A percentile compares a stretch with the other conserved stretches of the same genome.
These are phyloP conservation scores for Yueomyces sp. DNA, from an alignment of 805 yeast species.

Conservation along the genomic window DNA sequence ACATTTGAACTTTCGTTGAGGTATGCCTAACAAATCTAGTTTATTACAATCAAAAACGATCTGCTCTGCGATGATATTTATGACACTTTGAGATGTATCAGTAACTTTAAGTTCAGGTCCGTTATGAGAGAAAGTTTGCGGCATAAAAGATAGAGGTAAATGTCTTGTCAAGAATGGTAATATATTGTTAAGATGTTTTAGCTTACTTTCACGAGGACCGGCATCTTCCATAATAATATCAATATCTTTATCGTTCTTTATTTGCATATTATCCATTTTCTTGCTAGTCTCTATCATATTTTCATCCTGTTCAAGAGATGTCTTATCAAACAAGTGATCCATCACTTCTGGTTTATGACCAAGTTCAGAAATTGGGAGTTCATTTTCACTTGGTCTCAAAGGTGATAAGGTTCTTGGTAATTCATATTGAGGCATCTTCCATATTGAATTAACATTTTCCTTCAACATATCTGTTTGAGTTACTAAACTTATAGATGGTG, in stretches of 20 bases:
- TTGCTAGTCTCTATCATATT: background rate
- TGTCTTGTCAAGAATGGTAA: conserved; percentile 56
- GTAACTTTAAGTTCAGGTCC: conserved; percentile 12
- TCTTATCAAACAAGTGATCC: background rate
- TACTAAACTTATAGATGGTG: background rate
- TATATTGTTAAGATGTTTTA: conserved; percentile 1
- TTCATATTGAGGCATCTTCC: conserved; percentile 15
- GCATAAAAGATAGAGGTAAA: conserved; percentile 50
- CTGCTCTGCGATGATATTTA: conserved; percentile 19
- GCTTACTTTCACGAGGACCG: background rate
- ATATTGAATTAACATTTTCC: conserved; percentile 15
- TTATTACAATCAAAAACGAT: conserved; percentile 29
- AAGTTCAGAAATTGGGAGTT: background rate
- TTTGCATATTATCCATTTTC: background rate
- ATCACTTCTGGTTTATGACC: no score
- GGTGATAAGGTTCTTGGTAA: conserved; percentile 8
- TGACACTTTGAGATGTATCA: conserved; percentile 10
- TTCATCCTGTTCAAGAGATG: background rate
- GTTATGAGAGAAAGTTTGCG: conserved; percentile 29
- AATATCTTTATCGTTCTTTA: background rate
- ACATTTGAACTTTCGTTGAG: conserved; percentile 34
- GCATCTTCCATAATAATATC: background rate
- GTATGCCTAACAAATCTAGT: conserved; percentile 39
- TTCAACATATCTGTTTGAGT: conserved; percentile 4
- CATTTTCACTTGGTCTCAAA: background rate